Conservation (phyloP, 495 filamentous ascomycete species). For the Trichoderma parareesei region DNA sequence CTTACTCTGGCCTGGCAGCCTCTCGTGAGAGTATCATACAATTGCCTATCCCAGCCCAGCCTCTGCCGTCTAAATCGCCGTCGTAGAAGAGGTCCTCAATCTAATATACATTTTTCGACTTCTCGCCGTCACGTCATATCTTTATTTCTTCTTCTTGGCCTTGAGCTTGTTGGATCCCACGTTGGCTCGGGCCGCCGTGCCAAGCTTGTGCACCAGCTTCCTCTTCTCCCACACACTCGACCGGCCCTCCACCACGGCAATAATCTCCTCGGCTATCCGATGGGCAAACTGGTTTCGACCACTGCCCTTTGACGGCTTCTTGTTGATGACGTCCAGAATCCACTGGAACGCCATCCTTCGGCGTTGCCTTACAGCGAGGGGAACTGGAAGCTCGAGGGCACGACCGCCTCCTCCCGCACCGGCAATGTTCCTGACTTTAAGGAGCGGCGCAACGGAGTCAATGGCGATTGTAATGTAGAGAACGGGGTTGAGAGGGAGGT, state of each 20-base stretch:
- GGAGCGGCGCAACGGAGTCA: slow-evolving; percentile 87
- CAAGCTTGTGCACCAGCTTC: slow-evolving; percentile 62
- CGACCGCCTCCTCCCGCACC: slow-evolving; percentile 80
- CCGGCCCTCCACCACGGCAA: slow-evolving; percentile 79
- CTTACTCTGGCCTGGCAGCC: too few species aligned
- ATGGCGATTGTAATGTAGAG: slow-evolving; percentile 79
- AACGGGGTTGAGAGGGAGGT: slow-evolving; percentile 70
- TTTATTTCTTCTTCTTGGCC: slow-evolving; percentile 12
- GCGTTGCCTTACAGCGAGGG: slow-evolving; percentile 64
- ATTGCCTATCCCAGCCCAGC: neutral
- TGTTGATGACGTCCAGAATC: slow-evolving; percentile 76
- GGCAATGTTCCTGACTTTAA: slow-evolving; percentile 66
- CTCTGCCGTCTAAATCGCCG: neutral
- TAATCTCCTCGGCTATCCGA: slow-evolving; percentile 77
- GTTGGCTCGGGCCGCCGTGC: slow-evolving; percentile 65
- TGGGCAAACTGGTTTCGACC: slow-evolving; percentile 59
- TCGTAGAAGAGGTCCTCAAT: neutral
- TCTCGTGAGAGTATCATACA: neutral
- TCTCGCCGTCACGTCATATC: neutral
- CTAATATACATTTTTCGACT: slow-evolving; percentile 3
- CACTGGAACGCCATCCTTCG: slow-evolving; percentile 71
- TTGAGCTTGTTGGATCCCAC: slow-evolving; percentile 29
- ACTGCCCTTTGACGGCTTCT: slow-evolving; percentile 56
- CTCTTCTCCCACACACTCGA: slow-evolving; percentile 77
- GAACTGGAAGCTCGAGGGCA: slow-evolving; percentile 73